phyloP scores from a whole-genome alignment of 2,329 filamentous ascomycete species.

The Didymella glomerata region DNA sequence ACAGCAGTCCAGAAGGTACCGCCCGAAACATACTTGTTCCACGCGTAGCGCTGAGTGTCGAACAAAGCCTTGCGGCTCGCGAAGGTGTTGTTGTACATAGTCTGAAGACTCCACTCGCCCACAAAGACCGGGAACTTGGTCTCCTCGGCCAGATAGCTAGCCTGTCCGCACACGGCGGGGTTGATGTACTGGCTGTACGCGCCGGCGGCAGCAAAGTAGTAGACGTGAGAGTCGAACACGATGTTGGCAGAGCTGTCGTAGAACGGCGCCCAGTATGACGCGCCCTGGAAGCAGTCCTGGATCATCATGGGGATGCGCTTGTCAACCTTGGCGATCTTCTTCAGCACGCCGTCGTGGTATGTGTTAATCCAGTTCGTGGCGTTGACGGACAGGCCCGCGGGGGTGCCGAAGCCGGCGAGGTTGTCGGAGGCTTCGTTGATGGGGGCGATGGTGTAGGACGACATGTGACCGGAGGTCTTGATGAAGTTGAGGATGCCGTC shows the following conservation, averaged over 20 bases:
- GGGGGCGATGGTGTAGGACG: conserved; percentile 46
- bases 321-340: conserved; percentile 27
- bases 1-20: conserved; percentile 17
- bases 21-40: conserved; percentile 16
- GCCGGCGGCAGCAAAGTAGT: conserved; percentile 15
- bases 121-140: conserved; percentile 19
- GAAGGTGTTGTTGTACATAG: conserved; percentile 19
- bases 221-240: conserved; percentile 15
- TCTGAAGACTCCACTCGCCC: conserved; percentile 22
- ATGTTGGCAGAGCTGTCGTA: conserved; percentile 9
- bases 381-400: conserved; percentile 38
- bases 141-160: not conserved
- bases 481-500: conserved; percentile 46
- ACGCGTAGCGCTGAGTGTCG: conserved; percentile 17
- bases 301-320: conserved; percentile 25
- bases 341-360: conserved; percentile 38
- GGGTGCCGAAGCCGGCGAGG: conserved; percentile 41
- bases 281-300: conserved; percentile 26
- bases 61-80: conserved; percentile 10
- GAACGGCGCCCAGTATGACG: conserved; percentile 23
- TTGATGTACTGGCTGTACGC: conserved; percentile 10
- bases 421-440: conserved; percentile 52
- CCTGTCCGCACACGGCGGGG: conserved; percentile 9
- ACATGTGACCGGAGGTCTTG: conserved; percentile 30
- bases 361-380: conserved; percentile 43